Evolutionary conservation across 768 basidiomycete genomes (phyloP), one percentile per base, ranked within the genome.

Genomic region (Tricholoma terreum): DNA sequence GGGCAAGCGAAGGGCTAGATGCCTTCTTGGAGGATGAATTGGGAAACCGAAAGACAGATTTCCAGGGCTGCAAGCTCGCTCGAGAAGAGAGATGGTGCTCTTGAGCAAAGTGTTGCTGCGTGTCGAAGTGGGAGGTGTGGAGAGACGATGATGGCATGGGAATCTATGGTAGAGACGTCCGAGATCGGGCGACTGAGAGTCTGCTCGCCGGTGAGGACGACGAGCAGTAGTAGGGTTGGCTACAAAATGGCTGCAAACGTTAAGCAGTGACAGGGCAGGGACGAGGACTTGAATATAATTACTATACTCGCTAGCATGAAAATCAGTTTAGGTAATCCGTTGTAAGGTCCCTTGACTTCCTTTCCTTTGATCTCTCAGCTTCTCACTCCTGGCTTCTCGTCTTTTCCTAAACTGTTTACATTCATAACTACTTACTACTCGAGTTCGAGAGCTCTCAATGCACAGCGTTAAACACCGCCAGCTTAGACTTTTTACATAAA

Each of bases 31-130:
- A 82, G 7, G 87, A 86, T 31, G 78, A 71, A 64, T 77, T 87
- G 24, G 77, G 84, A 57, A 90, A 75, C 59, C 88, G 84, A 74
- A 92, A 85, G 59, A 90, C 80, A 19, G 87, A 84, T 72, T 85
- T 90, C 90, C 90, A 92, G 52, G 77, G 67, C 48, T 69, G 67
- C 60, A 75, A 63, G 42, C 15, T 42, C 30, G 71, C 71, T 51
- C 73, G 75, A 10, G 67, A 57, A 38, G 58, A 61, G 24, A 53
- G 55, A 52, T 58, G 60, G 17, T 63, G 55, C n/a, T 31, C 27
- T 31, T 60, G 55, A 49, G 59, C 35, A 33, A 61, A 60, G 50
- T 42, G 62, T n/a, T 60, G 64, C 10, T 61, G 65, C n/a, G 59
- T 52, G 35, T 63, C 62, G 42, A 60, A 42, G 12, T 63, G 64